phyloP scores from a whole-genome alignment of 1,284 basidiomycete species.

The Trichosporon sp. region DNA sequence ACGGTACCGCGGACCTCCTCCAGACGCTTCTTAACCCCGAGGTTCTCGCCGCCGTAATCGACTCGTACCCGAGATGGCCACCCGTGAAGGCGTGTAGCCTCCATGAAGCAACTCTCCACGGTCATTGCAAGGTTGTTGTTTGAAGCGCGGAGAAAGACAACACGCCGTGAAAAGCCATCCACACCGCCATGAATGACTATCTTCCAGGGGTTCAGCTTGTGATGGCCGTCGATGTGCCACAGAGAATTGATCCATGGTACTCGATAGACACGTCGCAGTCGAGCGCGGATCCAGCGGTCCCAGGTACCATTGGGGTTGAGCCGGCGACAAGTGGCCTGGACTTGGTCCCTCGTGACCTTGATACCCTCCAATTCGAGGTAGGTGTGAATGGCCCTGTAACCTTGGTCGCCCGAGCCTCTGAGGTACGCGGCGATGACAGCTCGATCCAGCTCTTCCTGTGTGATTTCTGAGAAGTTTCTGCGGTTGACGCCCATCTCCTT shows the following conservation, averaged over 20 bases:
- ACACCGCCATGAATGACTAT: conserved; percentile 61
- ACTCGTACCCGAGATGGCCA: conserved; percentile 54
- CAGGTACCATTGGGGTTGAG: neutral
- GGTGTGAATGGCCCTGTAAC: neutral
- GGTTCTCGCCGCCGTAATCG: conserved; percentile 58
- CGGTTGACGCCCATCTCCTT: neutral
- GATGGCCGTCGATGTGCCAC: conserved; percentile 53
- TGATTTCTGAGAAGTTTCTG: neutral
- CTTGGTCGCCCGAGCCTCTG: conserved; percentile 2
- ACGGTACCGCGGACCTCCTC: conserved; percentile 32
- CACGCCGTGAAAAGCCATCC: conserved; percentile 58
- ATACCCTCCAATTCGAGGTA: neutral
- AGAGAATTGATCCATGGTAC: conserved; percentile 27
- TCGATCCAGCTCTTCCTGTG: neutral
- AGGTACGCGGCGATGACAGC: neutral
- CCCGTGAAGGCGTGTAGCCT: conserved; percentile 49
- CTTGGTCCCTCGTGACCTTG: neutral
- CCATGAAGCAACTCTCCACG: conserved; percentile 55
- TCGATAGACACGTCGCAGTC: conserved; percentile 6
- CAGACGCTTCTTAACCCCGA: conserved; percentile 46
- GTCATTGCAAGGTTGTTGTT: conserved; percentile 58
- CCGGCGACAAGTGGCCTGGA: neutral
- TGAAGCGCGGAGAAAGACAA: conserved; percentile 54
- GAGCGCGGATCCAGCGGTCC: neutral
- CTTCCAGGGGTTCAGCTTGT: conserved; percentile 56